Percentiles rank a stretch among this genome's conserved stretches.
These are phyloP conservation scores for Aquilaria sinensis DNA, from an alignment of 345 rosid genomes.

Conservation along the genomic window DNA sequence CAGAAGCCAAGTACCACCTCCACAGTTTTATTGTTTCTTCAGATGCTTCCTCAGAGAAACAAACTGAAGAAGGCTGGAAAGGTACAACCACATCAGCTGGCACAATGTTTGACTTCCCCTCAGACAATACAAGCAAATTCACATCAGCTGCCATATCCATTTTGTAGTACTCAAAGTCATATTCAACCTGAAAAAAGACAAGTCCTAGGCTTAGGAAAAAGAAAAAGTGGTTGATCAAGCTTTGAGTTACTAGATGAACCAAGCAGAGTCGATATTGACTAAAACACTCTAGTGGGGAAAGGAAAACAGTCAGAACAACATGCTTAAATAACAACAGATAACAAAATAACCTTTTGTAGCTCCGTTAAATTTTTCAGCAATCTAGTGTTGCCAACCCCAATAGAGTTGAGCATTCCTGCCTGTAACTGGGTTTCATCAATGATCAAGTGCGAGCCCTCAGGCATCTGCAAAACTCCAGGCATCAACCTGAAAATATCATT, in stretches of 20 bases:
- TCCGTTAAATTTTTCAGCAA: slow-evolving; percentile 64
- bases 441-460: slow-evolving; percentile 73
- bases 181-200: slow-evolving; percentile 57
- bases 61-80: slow-evolving; percentile 54
- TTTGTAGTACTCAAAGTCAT: slow-evolving; percentile 79
- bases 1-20: slow-evolving; percentile 86
- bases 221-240: background rate
- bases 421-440: slow-evolving; percentile 79
- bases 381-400: slow-evolving; percentile 68
- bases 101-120: slow-evolving; percentile 83
- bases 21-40: slow-evolving; percentile 55
- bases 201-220: background rate
- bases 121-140: slow-evolving; percentile 65
- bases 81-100: slow-evolving; percentile 83
- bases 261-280: background rate
- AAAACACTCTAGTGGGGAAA: too few species aligned
- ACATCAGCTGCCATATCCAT: slow-evolving; percentile 87
- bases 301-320: background rate
- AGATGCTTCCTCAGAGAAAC: slow-evolving; percentile 28
- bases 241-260: background rate
- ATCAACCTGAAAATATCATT: slow-evolving; percentile 41
- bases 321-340: background rate
- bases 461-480: slow-evolving; percentile 69
- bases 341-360: slow-evolving; percentile 57
- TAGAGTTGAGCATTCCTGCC: slow-evolving; percentile 68